Percentiles rank a stretch among this genome's conserved stretches.
Evolutionary conservation across 345 rosid species (phyloP).

Genomic region (Balakata baccata): DNA sequence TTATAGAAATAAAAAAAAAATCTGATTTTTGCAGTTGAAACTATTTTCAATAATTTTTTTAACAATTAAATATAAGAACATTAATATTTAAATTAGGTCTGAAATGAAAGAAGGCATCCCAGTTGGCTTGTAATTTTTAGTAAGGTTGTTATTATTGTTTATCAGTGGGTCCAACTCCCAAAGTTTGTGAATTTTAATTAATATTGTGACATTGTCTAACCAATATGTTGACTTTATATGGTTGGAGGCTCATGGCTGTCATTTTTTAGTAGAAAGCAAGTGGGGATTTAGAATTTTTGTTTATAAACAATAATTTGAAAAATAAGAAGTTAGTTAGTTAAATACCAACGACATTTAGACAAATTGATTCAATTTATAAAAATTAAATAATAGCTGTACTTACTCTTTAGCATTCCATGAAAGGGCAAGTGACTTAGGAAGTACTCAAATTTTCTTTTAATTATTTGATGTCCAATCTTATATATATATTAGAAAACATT

Average conservation of each 20-base stretch:
- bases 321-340: neutral
- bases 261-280: neutral
- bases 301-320: neutral
- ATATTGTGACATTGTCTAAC: neutral
- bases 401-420: neutral
- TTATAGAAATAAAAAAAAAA: too few species aligned
- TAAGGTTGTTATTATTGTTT: neutral
- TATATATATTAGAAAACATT: too few species aligned
- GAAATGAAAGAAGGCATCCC: neutral
- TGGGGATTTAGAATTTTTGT: neutral
- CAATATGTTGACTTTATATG: too few species aligned
- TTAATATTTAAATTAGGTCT: neutral
- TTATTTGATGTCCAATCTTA: neutral
- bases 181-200: neutral
- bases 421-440: neutral
- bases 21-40: neutral
- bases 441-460: neutral
- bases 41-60: neutral
- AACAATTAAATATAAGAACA: neutral
- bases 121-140: conserved; percentile 1
- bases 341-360: conserved; percentile 1
- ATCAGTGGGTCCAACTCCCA: conserved; percentile 1
- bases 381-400: neutral
- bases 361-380: neutral
- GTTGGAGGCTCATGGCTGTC: neutral